These are phyloP conservation scores for Dittrichia graveolens DNA, from an alignment of 129 eudicot genomes.

Conservation along the genomic window DNA sequence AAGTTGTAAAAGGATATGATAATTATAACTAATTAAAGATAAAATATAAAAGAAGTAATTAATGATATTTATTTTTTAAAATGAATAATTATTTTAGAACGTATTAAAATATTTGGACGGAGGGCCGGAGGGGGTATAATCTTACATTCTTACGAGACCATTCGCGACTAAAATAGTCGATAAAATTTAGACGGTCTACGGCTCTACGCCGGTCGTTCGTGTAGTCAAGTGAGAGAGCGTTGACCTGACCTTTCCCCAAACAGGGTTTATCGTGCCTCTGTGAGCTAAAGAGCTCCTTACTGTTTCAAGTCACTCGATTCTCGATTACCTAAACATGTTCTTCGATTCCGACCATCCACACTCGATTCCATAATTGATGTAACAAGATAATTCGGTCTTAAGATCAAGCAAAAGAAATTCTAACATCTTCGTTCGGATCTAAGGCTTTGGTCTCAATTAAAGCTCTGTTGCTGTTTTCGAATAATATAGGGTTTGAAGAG, in stretches of 20 bases:
- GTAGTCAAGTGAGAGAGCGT: neutral
- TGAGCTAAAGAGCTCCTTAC: slow-evolving; percentile 6
- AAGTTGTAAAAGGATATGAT: no score
- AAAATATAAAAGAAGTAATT: no score
- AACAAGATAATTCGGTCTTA: neutral
- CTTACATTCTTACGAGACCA: no score
- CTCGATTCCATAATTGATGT: slow-evolving; percentile 15
- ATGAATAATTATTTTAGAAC: no score
- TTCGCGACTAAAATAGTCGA: no score
- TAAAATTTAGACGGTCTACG: no score
- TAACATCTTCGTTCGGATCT: neutral
- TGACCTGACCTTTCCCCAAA: neutral
- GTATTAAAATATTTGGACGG: no score
- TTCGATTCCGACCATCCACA: slow-evolving; percentile 26
- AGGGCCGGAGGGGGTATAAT: no score
- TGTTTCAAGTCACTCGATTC: neutral
- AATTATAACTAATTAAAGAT: no score
- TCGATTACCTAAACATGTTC: slow-evolving; percentile 15
- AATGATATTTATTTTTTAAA: no score
- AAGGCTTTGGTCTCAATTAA: neutral
- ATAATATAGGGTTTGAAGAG: slow-evolving; percentile 45
- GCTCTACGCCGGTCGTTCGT: no score
- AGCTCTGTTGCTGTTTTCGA: slow-evolving; percentile 7
- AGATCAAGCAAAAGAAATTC: slow-evolving; percentile 4
- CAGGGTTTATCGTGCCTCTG: slow-evolving; percentile 1